Conservation (phyloP, 2,329 filamentous ascomycete species). For the Penicillium sp. region DNA sequence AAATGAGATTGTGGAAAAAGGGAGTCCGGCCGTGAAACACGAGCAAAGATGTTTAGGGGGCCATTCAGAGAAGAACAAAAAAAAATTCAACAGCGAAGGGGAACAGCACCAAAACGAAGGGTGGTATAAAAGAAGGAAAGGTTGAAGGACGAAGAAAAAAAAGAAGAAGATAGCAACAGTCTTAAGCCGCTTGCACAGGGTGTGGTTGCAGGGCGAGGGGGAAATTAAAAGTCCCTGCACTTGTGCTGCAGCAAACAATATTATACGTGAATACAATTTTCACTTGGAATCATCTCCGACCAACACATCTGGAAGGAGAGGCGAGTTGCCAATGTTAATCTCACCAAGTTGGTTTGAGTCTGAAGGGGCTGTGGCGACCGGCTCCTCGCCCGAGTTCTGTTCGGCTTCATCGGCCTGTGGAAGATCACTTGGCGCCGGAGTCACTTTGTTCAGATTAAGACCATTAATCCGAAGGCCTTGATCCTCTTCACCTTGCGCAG, state of each 20-base stretch:
- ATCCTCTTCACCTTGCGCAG: constrained; percentile 24
- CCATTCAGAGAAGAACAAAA: background rate
- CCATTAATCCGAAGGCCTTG: constrained; percentile 21
- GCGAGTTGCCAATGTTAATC: constrained; percentile 21
- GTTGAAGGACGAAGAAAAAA: background rate
- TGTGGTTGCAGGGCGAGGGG: no score
- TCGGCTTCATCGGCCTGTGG: constrained; percentile 14
- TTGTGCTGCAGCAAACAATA: no score
- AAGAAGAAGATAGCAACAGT: no score
- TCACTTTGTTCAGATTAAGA: constrained; percentile 26
- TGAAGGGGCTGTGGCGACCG: background rate
- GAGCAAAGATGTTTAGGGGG: constrained; percentile 1
- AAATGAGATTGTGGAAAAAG: background rate
- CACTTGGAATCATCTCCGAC: constrained; percentile 19
- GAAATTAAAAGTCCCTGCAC: no score
- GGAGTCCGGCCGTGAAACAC: constrained; percentile 2
- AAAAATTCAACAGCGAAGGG: no score
- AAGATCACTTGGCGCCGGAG: constrained; percentile 9
- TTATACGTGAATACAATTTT: background rate
- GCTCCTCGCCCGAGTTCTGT: constrained; percentile 3
- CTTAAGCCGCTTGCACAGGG: no score
- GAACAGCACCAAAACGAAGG: background rate
- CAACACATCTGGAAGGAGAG: constrained; percentile 25
- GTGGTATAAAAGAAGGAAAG: constrained; percentile 4
- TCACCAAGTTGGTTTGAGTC: constrained; percentile 22